phyloP scores from a whole-genome alignment of 805 yeast genomes.

The Candida koratica region DNA sequence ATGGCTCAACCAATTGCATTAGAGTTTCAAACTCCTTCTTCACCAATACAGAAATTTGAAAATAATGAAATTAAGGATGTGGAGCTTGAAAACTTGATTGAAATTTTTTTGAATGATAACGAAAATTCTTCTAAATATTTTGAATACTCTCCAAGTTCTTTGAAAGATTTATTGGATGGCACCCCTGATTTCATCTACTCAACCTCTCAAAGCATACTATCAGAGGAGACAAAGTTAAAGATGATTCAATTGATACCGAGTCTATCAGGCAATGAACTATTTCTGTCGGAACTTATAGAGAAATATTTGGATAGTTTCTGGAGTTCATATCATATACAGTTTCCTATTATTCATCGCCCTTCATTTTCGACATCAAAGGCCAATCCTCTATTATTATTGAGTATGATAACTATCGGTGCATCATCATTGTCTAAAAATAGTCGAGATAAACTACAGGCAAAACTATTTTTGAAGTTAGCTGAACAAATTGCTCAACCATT shows the following conservation, averaged over 20 bases:
- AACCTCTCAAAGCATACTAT: slow-evolving; percentile 8
- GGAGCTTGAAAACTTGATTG: slow-evolving; percentile 10
- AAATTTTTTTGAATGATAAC: slow-evolving; percentile 10
- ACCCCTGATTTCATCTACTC: slow-evolving; percentile 10
- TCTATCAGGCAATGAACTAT: neutral
- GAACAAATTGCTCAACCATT: slow-evolving; percentile 50
- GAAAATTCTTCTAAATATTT: slow-evolving; percentile 6
- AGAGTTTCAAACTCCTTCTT: slow-evolving; percentile 4
- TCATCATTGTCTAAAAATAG: slow-evolving; percentile 22
- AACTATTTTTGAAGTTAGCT: slow-evolving; percentile 29
- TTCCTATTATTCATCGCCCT: slow-evolving; percentile 53
- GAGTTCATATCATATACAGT: slow-evolving; percentile 52
- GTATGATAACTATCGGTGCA: slow-evolving; percentile 57
- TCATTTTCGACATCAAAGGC: slow-evolving; percentile 47
- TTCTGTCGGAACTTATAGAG: slow-evolving; percentile 6
- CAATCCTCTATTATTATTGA: slow-evolving; percentile 45
- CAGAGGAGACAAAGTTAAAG: slow-evolving; percentile 5
- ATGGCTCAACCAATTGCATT: neutral
- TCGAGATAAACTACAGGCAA: slow-evolving; percentile 14
- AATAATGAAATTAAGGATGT: slow-evolving; percentile 2
- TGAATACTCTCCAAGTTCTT: slow-evolving; percentile 12
- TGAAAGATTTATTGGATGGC: slow-evolving; percentile 12
- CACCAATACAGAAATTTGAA: slow-evolving; percentile 1
- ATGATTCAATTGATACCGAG: slow-evolving; percentile 7
- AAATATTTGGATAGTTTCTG: slow-evolving; percentile 35